phyloP scores from a whole-genome alignment of 441 rosid genomes.

The Adansonia grandidieri region DNA sequence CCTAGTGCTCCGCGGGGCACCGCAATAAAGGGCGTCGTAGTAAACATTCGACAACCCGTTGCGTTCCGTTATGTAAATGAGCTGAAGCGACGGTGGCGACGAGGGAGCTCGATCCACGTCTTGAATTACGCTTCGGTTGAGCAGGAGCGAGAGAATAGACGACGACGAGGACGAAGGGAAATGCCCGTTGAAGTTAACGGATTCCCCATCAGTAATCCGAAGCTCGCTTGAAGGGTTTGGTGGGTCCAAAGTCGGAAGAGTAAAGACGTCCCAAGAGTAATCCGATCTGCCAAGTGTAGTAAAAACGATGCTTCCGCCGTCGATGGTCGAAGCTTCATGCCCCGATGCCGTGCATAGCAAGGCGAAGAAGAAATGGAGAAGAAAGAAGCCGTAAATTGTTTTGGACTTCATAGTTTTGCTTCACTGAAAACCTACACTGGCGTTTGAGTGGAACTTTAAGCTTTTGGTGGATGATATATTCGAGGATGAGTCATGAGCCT shows the following conservation, averaged over 20 bases:
- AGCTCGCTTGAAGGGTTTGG: conserved; percentile 48
- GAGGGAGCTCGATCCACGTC: conserved; percentile 7
- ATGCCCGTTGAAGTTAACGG: conserved; percentile 81
- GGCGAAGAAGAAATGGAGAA: conserved; percentile 23
- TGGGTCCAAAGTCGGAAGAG: conserved; percentile 47
- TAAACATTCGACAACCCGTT: conserved; percentile 61
- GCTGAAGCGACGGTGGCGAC: conserved; percentile 42
- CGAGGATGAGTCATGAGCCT: too few relatives aligned
- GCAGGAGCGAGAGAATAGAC: conserved; percentile 45
- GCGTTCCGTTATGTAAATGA: conserved; percentile 78
- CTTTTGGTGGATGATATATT: background rate
- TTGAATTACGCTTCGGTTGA: conserved; percentile 38
- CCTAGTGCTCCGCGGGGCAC: conserved; percentile 23
- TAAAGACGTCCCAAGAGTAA: conserved; percentile 74
- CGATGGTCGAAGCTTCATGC: background rate
- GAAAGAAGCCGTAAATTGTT: conserved; percentile 18
- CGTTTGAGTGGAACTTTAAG: background rate
- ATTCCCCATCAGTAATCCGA: conserved; percentile 67
- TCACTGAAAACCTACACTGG: background rate
- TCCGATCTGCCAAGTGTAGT: conserved; percentile 62
- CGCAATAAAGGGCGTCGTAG: conserved; percentile 53
- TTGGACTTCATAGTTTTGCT: conserved; percentile 18
- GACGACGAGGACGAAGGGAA: conserved; percentile 58
- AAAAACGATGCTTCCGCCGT: conserved; percentile 57
- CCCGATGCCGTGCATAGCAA: conserved; percentile 22